Base-by-base conservation (phyloP, 331 rosid genomes). In the Dryas integrifolia region DNA sequence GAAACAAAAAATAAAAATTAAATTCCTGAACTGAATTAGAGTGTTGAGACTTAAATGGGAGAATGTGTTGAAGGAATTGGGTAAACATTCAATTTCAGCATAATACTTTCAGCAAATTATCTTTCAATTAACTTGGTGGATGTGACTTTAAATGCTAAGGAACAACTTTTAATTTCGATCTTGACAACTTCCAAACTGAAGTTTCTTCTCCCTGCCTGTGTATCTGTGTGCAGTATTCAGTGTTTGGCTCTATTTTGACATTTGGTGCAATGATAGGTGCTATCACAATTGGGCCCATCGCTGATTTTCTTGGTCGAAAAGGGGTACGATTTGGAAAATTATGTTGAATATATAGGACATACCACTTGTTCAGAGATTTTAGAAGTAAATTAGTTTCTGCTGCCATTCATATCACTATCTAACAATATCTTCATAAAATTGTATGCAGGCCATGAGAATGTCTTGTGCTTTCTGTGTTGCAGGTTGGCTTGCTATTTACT, bases 251-350 rank as follows among this genome's bases (percentile, higher is more conserved):
- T 81, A 80, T 94, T 65, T 77, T 94, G 85, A 91, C 98, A 44
- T 91, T 91, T 64, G 97, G 98, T 41, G 98, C 98, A 3, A 94
- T 94, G 98, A 77, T 89, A 58, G 98, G 98, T 1, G 98, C 98
- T 50, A 91, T 91, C 45, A 89, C 96, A 52, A 86, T 90, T 44
- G 98, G 98, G 2, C 89, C 91, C 7, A 83, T 94, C 38, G 90
- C 92, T 10, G 98, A 94, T 85, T 70, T 67, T 49, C 15, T 88
- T 45, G 98, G 98, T 58, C 74, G 96, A 50, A 94, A 91, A 83
- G 90, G 96, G 86, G 98, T 91, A 75, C 74, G 79, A 46, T 48
- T 6, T 69, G 47, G 45, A 24, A 74, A 46, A 74, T 41, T 41
- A 46, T 76, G 70, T 18, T 74, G 46, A 16, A 16, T 59, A 45